A percentile compares a stretch with the other conserved stretches of the same genome.
Evolutionary conservation across 2,329 filamentous ascomycete genomes (phyloP).

Genomic region (Meredithiella fracta): DNA sequence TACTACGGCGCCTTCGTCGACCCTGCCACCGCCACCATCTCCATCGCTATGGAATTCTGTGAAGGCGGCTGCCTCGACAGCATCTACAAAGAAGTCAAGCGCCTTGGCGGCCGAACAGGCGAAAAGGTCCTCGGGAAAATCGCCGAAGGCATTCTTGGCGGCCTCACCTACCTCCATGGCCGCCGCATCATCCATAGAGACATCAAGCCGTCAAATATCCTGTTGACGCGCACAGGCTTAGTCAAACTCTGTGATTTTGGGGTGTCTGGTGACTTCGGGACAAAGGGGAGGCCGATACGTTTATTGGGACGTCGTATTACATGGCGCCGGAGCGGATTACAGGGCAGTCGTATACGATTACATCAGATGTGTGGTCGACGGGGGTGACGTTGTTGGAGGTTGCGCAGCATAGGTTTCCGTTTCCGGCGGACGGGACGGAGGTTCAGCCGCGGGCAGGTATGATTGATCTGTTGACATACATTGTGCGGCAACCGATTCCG

Average conservation of each 20-base stretch:
- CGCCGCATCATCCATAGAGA: slow-evolving; percentile 97
- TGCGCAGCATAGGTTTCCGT: slow-evolving; percentile 96
- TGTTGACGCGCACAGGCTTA: slow-evolving; percentile 78
- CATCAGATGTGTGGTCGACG: slow-evolving; percentile 94
- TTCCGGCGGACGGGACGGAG: slow-evolving; percentile 89
- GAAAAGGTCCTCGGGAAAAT: slow-evolving; percentile 97
- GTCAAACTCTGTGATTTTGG: slow-evolving; percentile 98
- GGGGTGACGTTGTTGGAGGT: slow-evolving; percentile 96
- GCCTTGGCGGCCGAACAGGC: slow-evolving; percentile 80
- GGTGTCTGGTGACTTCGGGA: slow-evolving; percentile 93
- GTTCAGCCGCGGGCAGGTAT: slow-evolving; percentile 85
- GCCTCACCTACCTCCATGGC: slow-evolving; percentile 84
- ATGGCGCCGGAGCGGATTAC: slow-evolving; percentile 98
- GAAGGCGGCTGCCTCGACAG: slow-evolving; percentile 92
- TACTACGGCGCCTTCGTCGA: slow-evolving; percentile 98
- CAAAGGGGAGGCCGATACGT: slow-evolving; percentile 98
- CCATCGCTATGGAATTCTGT: slow-evolving; percentile 98
- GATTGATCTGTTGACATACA: slow-evolving; percentile 93
- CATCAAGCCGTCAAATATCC: slow-evolving; percentile 95
- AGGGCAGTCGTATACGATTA: slow-evolving; percentile 95
- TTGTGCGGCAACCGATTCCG: slow-evolving; percentile 87
- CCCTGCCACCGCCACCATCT: slow-evolving; percentile 88
- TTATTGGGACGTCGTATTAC: slow-evolving; percentile 97
- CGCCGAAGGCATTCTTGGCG: slow-evolving; percentile 83
- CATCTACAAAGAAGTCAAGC: slow-evolving; percentile 94